Evolutionary conservation across 1,284 basidiomycete species (phyloP).

Genomic region (Leccinum subrobustum): DNA sequence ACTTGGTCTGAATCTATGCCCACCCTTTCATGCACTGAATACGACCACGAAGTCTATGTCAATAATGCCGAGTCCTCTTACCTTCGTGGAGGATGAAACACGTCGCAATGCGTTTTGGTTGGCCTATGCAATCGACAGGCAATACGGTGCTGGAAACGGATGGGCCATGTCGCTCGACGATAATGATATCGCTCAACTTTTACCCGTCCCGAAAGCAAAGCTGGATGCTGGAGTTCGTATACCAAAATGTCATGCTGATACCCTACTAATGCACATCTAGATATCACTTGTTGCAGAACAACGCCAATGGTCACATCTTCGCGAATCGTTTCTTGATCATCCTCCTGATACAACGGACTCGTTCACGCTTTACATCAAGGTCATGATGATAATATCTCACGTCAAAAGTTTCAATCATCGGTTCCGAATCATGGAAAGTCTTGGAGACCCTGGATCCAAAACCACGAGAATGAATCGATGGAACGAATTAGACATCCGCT

Average conservation of each 20-base stretch:
- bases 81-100: constrained; percentile 65
- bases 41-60: constrained; percentile 52
- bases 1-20: constrained; percentile 64
- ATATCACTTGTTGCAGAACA: constrained; percentile 51
- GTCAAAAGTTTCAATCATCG: constrained; percentile 74
- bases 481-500: constrained; percentile 50
- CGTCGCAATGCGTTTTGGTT: constrained; percentile 73
- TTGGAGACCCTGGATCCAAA: constrained; percentile 42
- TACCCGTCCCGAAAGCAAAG: constrained; percentile 61
- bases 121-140: constrained; percentile 64
- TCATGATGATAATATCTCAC: constrained; percentile 61
- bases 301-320: constrained; percentile 68
- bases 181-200: constrained; percentile 65
- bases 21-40: constrained; percentile 64
- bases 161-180: constrained; percentile 74
- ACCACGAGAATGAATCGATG: constrained; percentile 13
- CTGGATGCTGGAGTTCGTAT: constrained; percentile 58
- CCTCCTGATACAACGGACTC: constrained; percentile 66
- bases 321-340: constrained; percentile 56
- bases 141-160: constrained; percentile 64
- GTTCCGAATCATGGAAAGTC: constrained; percentile 57
- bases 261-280: constrained; percentile 35
- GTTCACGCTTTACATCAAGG: constrained; percentile 74
- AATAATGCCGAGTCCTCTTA: constrained; percentile 56
- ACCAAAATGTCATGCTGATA: constrained; percentile 2